phyloP scores from a whole-genome alignment of 495 filamentous ascomycete species.

The Pseudomonodictys pantanalensis region DNA sequence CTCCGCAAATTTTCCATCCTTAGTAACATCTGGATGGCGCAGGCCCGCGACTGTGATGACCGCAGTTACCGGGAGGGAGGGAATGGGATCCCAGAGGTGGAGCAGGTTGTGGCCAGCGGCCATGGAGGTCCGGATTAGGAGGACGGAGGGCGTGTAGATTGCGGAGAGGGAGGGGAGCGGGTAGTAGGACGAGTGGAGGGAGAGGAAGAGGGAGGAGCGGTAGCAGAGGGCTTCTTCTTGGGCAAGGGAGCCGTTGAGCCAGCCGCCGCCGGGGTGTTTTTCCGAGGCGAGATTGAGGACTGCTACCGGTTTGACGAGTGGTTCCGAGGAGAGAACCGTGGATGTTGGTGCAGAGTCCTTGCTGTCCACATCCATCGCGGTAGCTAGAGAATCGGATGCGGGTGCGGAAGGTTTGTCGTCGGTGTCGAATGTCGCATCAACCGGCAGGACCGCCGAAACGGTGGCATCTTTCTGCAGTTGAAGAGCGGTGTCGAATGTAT shows the following conservation, averaged over 20 bases:
- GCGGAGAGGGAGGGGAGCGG: constrained; percentile 51
- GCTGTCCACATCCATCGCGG: not conserved
- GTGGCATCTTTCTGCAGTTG: constrained; percentile 36
- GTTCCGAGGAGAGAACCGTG: not conserved
- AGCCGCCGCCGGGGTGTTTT: constrained; percentile 54
- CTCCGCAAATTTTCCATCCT: constrained; percentile 12
- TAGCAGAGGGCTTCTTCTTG: constrained; percentile 68
- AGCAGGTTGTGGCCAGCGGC: constrained; percentile 46
- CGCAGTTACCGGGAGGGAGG: constrained; percentile 51
- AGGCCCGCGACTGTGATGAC: constrained; percentile 60
- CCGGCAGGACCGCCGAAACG: not conserved
- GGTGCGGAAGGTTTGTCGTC: not conserved
- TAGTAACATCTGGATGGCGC: constrained; percentile 40
- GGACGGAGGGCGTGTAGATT: constrained; percentile 59
- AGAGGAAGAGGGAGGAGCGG: constrained; percentile 55
- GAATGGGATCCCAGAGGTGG: constrained; percentile 31
- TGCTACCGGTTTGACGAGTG: constrained; percentile 44
- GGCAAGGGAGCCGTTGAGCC: constrained; percentile 52
- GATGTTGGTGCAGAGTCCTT: not conserved
- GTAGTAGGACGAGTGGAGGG: constrained; percentile 55
- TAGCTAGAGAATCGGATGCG: not conserved
- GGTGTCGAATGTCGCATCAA: not conserved
- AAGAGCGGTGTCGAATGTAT: constrained; percentile 53
- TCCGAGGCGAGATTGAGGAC: constrained; percentile 63
- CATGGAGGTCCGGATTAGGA: constrained; percentile 52